Evolutionary conservation across 352 stramenopile species (phyloP), one percentile per base, ranked within the genome.

Genomic region (Globisporangium recalcitrans): DNA sequence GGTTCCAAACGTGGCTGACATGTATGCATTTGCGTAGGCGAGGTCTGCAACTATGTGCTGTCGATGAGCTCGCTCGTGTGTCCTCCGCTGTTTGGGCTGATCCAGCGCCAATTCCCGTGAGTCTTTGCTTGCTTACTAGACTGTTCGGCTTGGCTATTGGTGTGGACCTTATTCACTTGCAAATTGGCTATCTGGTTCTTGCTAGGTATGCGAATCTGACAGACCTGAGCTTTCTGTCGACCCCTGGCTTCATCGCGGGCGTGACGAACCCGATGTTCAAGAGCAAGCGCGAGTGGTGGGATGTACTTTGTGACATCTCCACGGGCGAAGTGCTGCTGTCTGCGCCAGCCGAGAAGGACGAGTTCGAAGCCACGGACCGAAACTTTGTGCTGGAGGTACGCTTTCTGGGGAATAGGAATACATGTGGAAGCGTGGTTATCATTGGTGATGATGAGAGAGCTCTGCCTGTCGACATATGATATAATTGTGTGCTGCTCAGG

Each of bases 191-290:
- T 52, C 24, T 7, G 36, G 26, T 60, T 14, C 54, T 8, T 1
- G n/a, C 42, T 38, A 87, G 79, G 27, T 96, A 97, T 63, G 88
- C 89, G 14, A 96, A 96, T 52, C 58, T 97, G 19, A 96, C 87
- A 9, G 88, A 97, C 69, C 69, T 97, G 55, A 80, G 77, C 38
- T 97, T 97, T 62, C 61, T 97, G 26, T 76, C 74, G 0, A 90
- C 77, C 19, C 85, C 86, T 0, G 88, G 88, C 1, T 97, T 84
- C 71, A 93, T 97, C 65, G 90, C 90, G 32, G 90, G 90, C 3
- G 88, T 96, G 60, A 97, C 88, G 19, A 97, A 97, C 58, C 89
- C 89, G 1, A 96, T 97, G 88, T 97, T 97, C 64, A 94, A 95
- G 65, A 87, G 82, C 56, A 93, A 95, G 64, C 75, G 77, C 22